Evolutionary conservation across 192 early-diverging fungal species (phyloP), one percentile per base, ranked within the genome.

Genomic region (Nowakowskiella sp.): DNA sequence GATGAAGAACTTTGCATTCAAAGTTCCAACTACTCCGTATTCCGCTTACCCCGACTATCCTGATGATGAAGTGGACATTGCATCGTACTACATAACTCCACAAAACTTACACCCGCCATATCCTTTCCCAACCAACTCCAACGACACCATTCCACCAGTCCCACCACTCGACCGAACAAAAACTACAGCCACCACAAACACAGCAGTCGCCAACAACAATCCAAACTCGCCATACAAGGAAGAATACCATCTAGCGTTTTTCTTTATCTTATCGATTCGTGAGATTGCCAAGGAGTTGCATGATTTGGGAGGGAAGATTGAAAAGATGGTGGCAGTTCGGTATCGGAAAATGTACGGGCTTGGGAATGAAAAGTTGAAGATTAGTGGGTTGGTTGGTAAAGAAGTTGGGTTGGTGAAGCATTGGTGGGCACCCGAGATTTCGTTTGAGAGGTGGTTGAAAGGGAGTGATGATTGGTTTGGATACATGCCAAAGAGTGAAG

Each of bases 181-280:
- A n/a, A n/a, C n/a, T n/a, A n/a, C n/a, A n/a, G n/a, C n/a, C n/a
- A n/a, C n/a, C n/a, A n/a, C n/a, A n/a, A n/a, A 39, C 36, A 19
- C 13, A 13, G 36, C 13, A 13, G 19, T 19, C 36, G 19, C 13
- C 36, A 39, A 19, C 36, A 19, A 39, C 36, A 39, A 19, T 19
- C 13, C 13, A 13, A 13, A 19, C 36, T 13, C 36, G 13, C 36
- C 36, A 13, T 39, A 39, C 36, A 13, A 19, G 6, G 60, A 62
- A 49, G 60, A 62, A 30, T 62, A 57, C 33, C 45, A 56, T 27
- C 19, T 62, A 29, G 52, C 53, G 21, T 32, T 31, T 42, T 62
- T 62, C 29, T 62, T 62, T 42, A 42, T 57, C 9, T 62, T 62
- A 39, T 56, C 55, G 30, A 19, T 62, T 36, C 34, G 44, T 24